Base-by-base conservation (phyloP, 2,329 filamentous ascomycete genomes). In the Fusarium siculi region DNA sequence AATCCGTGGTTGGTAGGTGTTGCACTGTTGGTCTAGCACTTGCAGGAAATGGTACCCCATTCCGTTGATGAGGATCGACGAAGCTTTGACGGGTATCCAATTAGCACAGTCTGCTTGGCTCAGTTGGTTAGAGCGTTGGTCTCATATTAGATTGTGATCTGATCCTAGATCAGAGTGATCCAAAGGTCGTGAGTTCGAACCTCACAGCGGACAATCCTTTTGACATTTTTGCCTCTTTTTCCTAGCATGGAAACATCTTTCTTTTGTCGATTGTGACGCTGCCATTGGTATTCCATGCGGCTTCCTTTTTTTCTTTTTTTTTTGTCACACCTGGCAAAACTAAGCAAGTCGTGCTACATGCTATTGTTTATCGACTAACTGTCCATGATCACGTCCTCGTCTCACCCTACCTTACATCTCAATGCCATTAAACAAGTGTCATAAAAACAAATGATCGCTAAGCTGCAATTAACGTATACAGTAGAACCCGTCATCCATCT, bases 151-250 rank as follows among this genome's bases (percentile, higher is more conserved):
- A 53, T 36, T 42, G 32, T 72, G 69, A 72, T 47, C 18, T 39
- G 42, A 23, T 57, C 66, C 4, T 21, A 72, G 47, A 54, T 63
- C 46, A 49, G 69, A 56, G 69, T 49, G 11, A 72, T 72, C 69
- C 69, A 72, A 72, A 72, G 69, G 69, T 72, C 69, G 69, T 72
- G 69, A 72, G 69, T 72, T 72, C 69, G 69, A 72, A 66, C 69
- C 69, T 72, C 69, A 60, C 69, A 59, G 64, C 54, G 64, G 68
- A 72, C 69, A 71, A 7, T 14, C 6, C 18, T 57, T 66, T 47
- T 66, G 10, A 0, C 3, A 7, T 23, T 47, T 44, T 39, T 15
- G 4, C 9, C 7, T 44, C 12, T 40, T 4, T 7, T 15, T 28
- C 6, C 12, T 5, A 28, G 9, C 3, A 4, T 10, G 0, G 10